Evolutionary conservation across 352 stramenopile genomes (phyloP).

Genomic region (Phytophthora hybrid): DNA sequence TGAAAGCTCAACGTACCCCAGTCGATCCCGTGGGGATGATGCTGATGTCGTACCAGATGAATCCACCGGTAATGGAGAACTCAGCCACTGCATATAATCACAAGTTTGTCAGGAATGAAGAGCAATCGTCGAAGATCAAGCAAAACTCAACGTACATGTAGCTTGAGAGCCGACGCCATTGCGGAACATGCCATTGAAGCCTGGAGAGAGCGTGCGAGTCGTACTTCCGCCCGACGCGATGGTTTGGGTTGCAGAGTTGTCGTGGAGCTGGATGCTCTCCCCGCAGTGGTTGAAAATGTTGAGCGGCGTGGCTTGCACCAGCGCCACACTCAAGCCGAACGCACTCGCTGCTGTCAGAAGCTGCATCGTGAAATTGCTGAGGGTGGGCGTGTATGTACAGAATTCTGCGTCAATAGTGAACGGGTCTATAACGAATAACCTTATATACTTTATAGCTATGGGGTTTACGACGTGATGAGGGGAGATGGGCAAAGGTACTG

Average conservation of each 20-base stretch:
- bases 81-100: slow-evolving; percentile 45
- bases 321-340: slow-evolving; percentile 28
- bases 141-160: slow-evolving; percentile 34
- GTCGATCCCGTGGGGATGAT: slow-evolving; percentile 51
- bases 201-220: slow-evolving; percentile 39
- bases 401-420: no score
- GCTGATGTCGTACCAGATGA: slow-evolving; percentile 65
- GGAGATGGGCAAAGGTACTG: no score
- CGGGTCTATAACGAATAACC: no score
- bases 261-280: slow-evolving; percentile 60
- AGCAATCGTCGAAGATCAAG: neutral
- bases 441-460: no score
- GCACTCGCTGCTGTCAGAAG: neutral
- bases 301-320: slow-evolving; percentile 34
- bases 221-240: slow-evolving; percentile 48
- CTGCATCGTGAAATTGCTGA: slow-evolving; percentile 19
- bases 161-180: slow-evolving; percentile 52
- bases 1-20: slow-evolving; percentile 28
- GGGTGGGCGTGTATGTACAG: neutral
- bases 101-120: slow-evolving; percentile 12
- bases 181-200: slow-evolving; percentile 73
- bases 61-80: slow-evolving; percentile 46
- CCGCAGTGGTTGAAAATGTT: slow-evolving; percentile 65
- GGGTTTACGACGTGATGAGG: no score
- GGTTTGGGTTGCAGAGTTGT: slow-evolving; percentile 57